Percentiles rank a stretch among this genome's conserved stretches.
These are phyloP conservation scores for Diaporthe citri DNA, from an alignment of 2,329 filamentous ascomycete genomes.

Conservation along the genomic window DNA sequence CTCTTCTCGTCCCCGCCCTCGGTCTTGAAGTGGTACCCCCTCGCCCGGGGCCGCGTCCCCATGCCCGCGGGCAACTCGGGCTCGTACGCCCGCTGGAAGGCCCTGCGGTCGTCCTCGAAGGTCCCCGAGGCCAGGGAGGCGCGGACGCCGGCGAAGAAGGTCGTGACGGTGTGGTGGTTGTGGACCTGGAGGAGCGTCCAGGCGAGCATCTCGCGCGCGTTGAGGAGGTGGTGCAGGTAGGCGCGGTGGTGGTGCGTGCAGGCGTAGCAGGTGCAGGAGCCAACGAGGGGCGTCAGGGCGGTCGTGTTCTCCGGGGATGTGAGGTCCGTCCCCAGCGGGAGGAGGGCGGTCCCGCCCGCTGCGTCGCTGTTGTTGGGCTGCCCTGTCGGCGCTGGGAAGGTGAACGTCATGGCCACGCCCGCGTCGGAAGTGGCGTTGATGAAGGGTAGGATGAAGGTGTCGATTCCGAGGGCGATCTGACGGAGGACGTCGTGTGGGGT, in stretches of 20 bases:
- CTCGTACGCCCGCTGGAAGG: constrained; percentile 72
- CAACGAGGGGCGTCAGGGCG: constrained; percentile 71
- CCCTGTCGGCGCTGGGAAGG: constrained; percentile 68
- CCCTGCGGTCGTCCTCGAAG: constrained; percentile 67
- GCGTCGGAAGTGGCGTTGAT: constrained; percentile 81
- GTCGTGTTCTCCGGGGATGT: constrained; percentile 74
- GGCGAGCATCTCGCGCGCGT: constrained; percentile 94
- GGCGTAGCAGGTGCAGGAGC: constrained; percentile 82
- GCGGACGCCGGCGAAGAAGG: constrained; percentile 81
- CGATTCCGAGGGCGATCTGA: constrained; percentile 81
- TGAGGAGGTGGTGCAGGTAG: constrained; percentile 87
- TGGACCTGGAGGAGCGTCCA: constrained; percentile 95
- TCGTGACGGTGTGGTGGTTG: constrained; percentile 80
- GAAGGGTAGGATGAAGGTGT: constrained; percentile 84
- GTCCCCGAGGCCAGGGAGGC: constrained; percentile 69
- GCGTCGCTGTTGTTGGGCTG: neutral
- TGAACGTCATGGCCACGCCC: constrained; percentile 85
- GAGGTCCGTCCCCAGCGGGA: constrained; percentile 81
- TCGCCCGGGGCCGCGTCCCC: constrained; percentile 81
- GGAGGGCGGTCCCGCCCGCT: constrained; percentile 41
- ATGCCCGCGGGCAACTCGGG: constrained; percentile 78
- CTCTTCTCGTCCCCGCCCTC: constrained; percentile 74
- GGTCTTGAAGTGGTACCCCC: constrained; percentile 86
- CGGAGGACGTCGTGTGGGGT: constrained; percentile 83
- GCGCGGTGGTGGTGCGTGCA: constrained; percentile 88